Evolutionary conservation across 75 land plant genomes (phyloP).

Genomic region (Gnetum montanum): DNA sequence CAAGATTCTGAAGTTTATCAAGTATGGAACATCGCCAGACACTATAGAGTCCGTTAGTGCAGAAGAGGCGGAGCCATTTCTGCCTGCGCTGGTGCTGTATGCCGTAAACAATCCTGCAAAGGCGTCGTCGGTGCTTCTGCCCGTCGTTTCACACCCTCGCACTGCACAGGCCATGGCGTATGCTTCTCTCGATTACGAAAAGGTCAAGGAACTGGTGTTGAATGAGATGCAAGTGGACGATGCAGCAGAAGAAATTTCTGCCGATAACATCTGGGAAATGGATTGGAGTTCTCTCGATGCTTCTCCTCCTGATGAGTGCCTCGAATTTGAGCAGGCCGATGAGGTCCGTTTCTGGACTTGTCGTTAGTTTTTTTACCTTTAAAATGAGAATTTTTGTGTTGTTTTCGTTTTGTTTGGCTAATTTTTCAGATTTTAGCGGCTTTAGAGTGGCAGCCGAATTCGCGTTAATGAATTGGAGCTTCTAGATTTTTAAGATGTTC

Average conservation of each 20-base stretch:
- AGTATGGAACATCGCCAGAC: constrained; percentile 4
- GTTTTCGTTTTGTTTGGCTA: too few species aligned
- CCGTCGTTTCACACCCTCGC: constrained; percentile 17
- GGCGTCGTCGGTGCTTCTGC: constrained; percentile 10
- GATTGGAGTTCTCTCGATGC: constrained; percentile 10
- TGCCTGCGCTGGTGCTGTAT: constrained; percentile 24
- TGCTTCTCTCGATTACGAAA: constrained; percentile 24
- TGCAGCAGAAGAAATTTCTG: neutral
- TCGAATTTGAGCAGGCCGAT: constrained; percentile 21
- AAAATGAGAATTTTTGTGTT: too few species aligned
- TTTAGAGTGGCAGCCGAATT: too few species aligned
- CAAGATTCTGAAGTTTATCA: constrained; percentile 11
- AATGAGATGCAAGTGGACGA: constrained; percentile 2
- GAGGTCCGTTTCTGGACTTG: constrained; percentile 16
- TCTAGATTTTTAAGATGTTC: too few species aligned
- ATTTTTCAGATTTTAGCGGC: too few species aligned
- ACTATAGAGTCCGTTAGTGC: constrained; percentile 7
- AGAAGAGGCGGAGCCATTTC: constrained; percentile 7
- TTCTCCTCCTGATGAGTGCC: constrained; percentile 16
- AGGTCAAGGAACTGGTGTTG: constrained; percentile 4
- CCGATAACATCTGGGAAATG: neutral
- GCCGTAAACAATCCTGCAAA: constrained; percentile 14
- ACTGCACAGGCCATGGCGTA: constrained; percentile 21
- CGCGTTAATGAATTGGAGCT: too few species aligned
- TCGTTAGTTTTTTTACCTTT: too few species aligned